These are phyloP conservation scores for Penicillium parvum DNA, from an alignment of 495 filamentous ascomycete genomes.

Conservation along the genomic window DNA sequence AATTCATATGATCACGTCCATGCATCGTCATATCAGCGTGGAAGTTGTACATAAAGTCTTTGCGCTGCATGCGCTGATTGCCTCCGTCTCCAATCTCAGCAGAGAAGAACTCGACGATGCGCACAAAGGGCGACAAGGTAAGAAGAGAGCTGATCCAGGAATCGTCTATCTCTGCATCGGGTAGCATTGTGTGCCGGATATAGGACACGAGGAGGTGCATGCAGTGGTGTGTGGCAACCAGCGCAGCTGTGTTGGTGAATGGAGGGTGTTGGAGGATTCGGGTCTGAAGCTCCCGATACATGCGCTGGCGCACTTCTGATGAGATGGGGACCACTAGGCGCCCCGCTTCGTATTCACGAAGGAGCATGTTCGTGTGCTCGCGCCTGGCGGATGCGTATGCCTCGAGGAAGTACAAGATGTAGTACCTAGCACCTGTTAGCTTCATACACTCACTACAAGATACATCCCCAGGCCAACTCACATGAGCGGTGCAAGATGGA, in stretches of 20 bases:
- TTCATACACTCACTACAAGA: not conserved
- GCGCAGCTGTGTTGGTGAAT: conserved; percentile 39
- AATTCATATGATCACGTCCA: conserved; percentile 39
- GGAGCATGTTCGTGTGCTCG: conserved; percentile 39
- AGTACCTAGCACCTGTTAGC: conserved; percentile 29
- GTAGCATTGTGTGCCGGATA: conserved; percentile 35
- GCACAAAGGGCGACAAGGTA: conserved; percentile 38
- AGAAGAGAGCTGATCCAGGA: conserved; percentile 44
- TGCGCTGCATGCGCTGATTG: conserved; percentile 40
- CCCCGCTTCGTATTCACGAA: conserved; percentile 40
- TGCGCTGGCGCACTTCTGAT: conserved; percentile 28
- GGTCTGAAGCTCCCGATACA: conserved; percentile 38
- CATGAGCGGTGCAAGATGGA: conserved; percentile 41
- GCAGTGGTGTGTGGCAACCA: conserved; percentile 45
- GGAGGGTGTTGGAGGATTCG: conserved; percentile 41
- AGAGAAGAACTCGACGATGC: conserved; percentile 44
- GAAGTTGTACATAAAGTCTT: conserved; percentile 46
- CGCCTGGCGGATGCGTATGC: conserved; percentile 38
- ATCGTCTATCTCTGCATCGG: conserved; percentile 32
- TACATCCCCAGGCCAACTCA: conserved; percentile 14
- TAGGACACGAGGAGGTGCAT: conserved; percentile 41
- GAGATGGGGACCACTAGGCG: conserved; percentile 37
- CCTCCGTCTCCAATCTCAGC: conserved; percentile 45
- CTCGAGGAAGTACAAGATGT: conserved; percentile 40
- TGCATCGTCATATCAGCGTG: conserved; percentile 34